Evolutionary conservation across 2,329 filamentous ascomycete species (phyloP).

Genomic region (Ceratocystis albifundus): DNA sequence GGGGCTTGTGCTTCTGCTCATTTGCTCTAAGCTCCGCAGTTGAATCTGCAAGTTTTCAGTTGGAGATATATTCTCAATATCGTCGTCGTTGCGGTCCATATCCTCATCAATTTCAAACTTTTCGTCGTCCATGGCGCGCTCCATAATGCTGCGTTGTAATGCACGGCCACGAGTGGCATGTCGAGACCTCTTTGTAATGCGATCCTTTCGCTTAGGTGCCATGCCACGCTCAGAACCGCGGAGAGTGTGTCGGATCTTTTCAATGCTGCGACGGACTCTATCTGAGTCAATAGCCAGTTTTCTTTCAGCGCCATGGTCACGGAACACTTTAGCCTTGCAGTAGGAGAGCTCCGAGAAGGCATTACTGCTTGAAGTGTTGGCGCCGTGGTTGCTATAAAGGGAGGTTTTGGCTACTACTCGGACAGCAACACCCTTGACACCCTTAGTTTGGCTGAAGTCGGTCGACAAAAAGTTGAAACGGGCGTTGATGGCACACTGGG

Average conservation of each 20-base stretch:
- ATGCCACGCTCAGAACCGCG: slow-evolving; percentile 17
- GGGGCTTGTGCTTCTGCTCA: slow-evolving; percentile 75
- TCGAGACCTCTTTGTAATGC: slow-evolving; percentile 16
- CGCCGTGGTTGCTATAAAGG: slow-evolving; percentile 39
- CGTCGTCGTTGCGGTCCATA: slow-evolving; percentile 20
- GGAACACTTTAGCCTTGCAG: slow-evolving; percentile 94
- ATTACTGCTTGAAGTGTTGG: slow-evolving; percentile 11
- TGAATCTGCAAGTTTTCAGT: slow-evolving; percentile 47
- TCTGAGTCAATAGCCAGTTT: slow-evolving; percentile 91
- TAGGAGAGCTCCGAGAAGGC: slow-evolving; percentile 61
- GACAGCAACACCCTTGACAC: slow-evolving; percentile 94
- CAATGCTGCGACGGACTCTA: slow-evolving; percentile 91
- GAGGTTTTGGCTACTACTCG: slow-evolving; percentile 85
- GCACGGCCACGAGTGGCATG: slow-evolving; percentile 10
- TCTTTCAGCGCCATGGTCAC: slow-evolving; percentile 87
- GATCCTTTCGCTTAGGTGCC: slow-evolving; percentile 19
- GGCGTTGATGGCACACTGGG: slow-evolving; percentile 77
- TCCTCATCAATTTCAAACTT: slow-evolving; percentile 13
- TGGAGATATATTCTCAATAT: slow-evolving; percentile 17
- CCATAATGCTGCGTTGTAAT: not conserved
- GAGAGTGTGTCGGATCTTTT: slow-evolving; percentile 67
- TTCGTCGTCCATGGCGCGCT: slow-evolving; percentile 15
- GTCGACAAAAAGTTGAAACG: slow-evolving; percentile 98
- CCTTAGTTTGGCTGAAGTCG: slow-evolving; percentile 97
- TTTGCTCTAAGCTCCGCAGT: slow-evolving; percentile 66